Conservation (phyloP, 768 basidiomycete genomes). For the Zangia roseola region DNA sequence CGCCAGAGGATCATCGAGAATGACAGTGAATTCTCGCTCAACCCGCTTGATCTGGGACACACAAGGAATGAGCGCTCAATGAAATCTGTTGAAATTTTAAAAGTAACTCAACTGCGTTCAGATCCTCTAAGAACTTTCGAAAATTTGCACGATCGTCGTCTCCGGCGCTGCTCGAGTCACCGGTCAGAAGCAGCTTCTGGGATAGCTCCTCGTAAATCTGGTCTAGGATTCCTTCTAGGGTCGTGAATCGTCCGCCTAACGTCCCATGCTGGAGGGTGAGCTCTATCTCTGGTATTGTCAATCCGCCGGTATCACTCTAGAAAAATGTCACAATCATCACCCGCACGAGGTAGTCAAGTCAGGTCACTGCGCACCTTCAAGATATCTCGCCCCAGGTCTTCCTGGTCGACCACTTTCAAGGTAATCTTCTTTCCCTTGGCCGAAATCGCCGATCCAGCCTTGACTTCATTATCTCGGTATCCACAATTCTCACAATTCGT, state of each 20-base stretch:
- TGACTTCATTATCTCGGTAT: constrained; percentile 97
- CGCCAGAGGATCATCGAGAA: constrained; percentile 92
- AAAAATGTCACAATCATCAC: neutral
- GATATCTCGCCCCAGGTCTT: constrained; percentile 91
- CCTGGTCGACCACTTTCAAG: constrained; percentile 86
- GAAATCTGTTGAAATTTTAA: neutral
- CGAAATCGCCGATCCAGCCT: constrained; percentile 89
- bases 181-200: constrained; percentile 77
- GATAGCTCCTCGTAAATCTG: constrained; percentile 95
- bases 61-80: neutral
- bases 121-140: constrained; percentile 66
- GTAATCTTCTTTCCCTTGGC: constrained; percentile 83
- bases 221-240: constrained; percentile 90
- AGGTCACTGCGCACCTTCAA: constrained; percentile 64
- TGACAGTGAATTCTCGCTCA: constrained; percentile 80
- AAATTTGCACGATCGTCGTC: constrained; percentile 58
- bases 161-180: constrained; percentile 52
- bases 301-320: constrained; percentile 90
- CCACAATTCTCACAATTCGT: constrained; percentile 95
- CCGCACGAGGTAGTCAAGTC: no score
- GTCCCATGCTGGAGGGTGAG: constrained; percentile 90
- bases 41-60: constrained; percentile 67
- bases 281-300: constrained; percentile 92
- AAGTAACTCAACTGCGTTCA: constrained; percentile 61
- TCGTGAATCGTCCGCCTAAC: constrained; percentile 96